Evolutionary conservation across 179 eudicot genomes (phyloP).

Genomic region (Dionaea muscipula): DNA sequence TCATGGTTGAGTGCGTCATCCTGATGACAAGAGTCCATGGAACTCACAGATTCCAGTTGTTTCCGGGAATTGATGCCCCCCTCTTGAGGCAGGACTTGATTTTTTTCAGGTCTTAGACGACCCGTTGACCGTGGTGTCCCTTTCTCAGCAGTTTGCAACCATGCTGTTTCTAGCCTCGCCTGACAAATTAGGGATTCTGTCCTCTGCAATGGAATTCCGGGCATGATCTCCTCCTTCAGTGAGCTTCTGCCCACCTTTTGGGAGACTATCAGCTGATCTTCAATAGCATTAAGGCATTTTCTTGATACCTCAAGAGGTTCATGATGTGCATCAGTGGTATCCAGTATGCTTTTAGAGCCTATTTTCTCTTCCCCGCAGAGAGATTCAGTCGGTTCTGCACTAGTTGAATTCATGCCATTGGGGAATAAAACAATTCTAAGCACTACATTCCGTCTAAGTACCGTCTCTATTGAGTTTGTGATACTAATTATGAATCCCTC

Average conservation of each 20-base stretch:
- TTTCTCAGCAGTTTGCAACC: slow-evolving; percentile 89
- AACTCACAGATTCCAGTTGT: slow-evolving; percentile 25
- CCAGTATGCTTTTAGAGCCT: slow-evolving; percentile 10
- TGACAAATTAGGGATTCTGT: slow-evolving; percentile 82
- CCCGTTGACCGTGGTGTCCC: slow-evolving; percentile 69
- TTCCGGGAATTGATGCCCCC: slow-evolving; percentile 33
- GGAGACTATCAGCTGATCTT: slow-evolving; percentile 25
- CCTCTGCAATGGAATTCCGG: slow-evolving; percentile 69
- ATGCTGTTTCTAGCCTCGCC: slow-evolving; percentile 92
- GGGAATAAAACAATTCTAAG: slow-evolving; percentile 54
- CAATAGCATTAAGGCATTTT: slow-evolving; percentile 24
- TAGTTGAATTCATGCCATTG: slow-evolving; percentile 21
- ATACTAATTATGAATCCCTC: slow-evolving; percentile 85
- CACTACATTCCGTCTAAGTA: slow-evolving; percentile 59
- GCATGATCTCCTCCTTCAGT: slow-evolving; percentile 27
- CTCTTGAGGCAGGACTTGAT: slow-evolving; percentile 91
- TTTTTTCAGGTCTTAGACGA: slow-evolving; percentile 66
- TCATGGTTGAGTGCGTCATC: slow-evolving; percentile 68
- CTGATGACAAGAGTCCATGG: slow-evolving; percentile 49
- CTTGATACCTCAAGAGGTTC: slow-evolving; percentile 17
- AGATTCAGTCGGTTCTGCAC: slow-evolving; percentile 13
- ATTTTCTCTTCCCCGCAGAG: slow-evolving; percentile 21
- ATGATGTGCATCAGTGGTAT: slow-evolving; percentile 17
- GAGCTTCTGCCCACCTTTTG: slow-evolving; percentile 23
- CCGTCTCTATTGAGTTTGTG: slow-evolving; percentile 72